Percentiles rank a stretch among this genome's conserved stretches.
Evolutionary conservation across 208 protist genomes (phyloP).

Genomic region (Trypanosoma lewisi): DNA sequence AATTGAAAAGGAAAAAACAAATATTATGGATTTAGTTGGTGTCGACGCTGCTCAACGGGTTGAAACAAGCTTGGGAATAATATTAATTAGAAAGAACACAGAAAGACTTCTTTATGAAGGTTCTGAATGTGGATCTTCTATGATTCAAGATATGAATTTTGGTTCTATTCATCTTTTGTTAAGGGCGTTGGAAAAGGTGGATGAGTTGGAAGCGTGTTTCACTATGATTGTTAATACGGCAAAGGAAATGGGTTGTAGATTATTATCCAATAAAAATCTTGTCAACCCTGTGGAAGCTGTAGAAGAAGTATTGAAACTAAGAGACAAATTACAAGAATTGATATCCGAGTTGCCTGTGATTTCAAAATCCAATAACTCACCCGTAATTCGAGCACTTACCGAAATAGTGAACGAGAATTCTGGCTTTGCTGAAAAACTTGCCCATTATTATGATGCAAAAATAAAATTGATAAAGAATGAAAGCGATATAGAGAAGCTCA

Average conservation of each 20-base stretch:
- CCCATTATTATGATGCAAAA: slow-evolving; percentile 52
- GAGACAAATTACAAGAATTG: slow-evolving; percentile 11
- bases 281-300: slow-evolving; percentile 2
- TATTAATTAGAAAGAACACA: slow-evolving; percentile 29
- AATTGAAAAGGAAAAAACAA: slow-evolving; percentile 14
- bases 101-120: slow-evolving; percentile 23
- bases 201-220: slow-evolving; percentile 19
- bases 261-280: slow-evolving; percentile 8
- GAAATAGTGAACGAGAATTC: slow-evolving; percentile 41
- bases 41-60: slow-evolving; percentile 13
- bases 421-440: slow-evolving; percentile 51
- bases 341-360: slow-evolving; percentile 13
- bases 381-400: slow-evolving; percentile 15
- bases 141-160: slow-evolving; percentile 21
- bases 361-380: slow-evolving; percentile 7
- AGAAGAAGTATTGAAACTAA: slow-evolving; percentile 18
- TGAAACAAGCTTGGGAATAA: slow-evolving; percentile 17
- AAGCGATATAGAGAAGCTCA: slow-evolving; percentile 25
- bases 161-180: slow-evolving; percentile 3
- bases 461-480: slow-evolving; percentile 29
- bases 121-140: slow-evolving; percentile 19
- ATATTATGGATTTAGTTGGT: slow-evolving; percentile 24
- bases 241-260: slow-evolving; percentile 18
- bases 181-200: slow-evolving; percentile 13
- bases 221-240: slow-evolving; percentile 14